A percentile compares a stretch with the other conserved stretches of the same genome.
phyloP scores from a whole-genome alignment of 305 asterid species.

The Fraxinus latifolia region DNA sequence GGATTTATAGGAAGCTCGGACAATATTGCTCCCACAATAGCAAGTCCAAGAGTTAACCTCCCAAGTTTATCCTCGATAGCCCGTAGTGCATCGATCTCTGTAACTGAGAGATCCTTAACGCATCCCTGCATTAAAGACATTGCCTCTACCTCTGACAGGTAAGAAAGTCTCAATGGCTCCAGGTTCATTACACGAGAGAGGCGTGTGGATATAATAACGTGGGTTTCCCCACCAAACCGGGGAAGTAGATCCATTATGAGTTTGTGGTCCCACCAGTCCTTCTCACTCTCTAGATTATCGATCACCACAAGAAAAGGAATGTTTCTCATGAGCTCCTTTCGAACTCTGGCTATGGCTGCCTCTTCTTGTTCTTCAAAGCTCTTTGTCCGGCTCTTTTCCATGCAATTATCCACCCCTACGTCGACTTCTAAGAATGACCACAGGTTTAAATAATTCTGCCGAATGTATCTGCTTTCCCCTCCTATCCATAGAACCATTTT shows the following conservation, averaged over 20 bases:
- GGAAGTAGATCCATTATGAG: constrained; percentile 89
- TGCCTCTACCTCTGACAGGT: constrained; percentile 84
- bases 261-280: constrained; percentile 96
- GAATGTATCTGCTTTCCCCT: constrained; percentile 80
- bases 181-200: constrained; percentile 66
- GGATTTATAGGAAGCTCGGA: constrained; percentile 93
- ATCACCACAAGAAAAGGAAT: constrained; percentile 78
- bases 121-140: constrained; percentile 80
- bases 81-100: constrained; percentile 76
- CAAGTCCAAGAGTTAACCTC: constrained; percentile 80
- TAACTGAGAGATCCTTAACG: constrained; percentile 59
- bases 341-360: constrained; percentile 71
- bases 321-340: constrained; percentile 83
- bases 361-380: constrained; percentile 97
- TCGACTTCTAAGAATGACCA: constrained; percentile 80
- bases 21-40: constrained; percentile 79
- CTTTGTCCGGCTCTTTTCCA: constrained; percentile 58
- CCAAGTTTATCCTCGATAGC: constrained; percentile 91
- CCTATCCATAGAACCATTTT: constrained; percentile 94
- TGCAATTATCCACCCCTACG: constrained; percentile 57
- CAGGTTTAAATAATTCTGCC: constrained; percentile 79
- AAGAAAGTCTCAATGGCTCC: constrained; percentile 77
- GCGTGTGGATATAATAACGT: constrained; percentile 75
- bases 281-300: constrained; percentile 85
- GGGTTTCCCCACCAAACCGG: constrained; percentile 94